phyloP scores from a whole-genome alignment of 495 filamentous ascomycete genomes.

The Zalerion maritima region DNA sequence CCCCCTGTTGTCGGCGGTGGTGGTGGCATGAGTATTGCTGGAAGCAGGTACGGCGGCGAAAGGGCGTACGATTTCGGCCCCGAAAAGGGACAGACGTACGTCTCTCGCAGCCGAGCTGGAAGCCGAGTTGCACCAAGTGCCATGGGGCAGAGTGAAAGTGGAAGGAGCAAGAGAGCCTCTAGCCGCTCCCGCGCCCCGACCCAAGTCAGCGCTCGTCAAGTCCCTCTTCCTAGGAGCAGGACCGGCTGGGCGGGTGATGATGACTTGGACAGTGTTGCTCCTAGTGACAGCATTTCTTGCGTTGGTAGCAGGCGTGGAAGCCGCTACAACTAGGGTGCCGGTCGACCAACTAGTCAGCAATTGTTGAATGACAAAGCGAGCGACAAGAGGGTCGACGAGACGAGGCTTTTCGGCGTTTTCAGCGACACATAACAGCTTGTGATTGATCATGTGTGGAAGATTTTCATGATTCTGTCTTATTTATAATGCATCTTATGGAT shows the following conservation, averaged over 20 bases:
- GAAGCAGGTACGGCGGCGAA: constrained; percentile 8
- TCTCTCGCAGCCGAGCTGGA: constrained; percentile 14
- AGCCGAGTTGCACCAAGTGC: constrained; percentile 18
- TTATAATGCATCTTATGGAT: too few species aligned
- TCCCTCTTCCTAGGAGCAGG: constrained; percentile 36
- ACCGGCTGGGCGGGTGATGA: constrained; percentile 19
- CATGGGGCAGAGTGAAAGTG: too few species aligned
- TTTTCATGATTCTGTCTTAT: too few species aligned
- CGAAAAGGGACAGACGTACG: constrained; percentile 5
- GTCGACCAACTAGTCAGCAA: too few species aligned
- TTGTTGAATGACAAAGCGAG: too few species aligned
- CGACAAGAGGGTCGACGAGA: too few species aligned
- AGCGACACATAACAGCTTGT: too few species aligned
- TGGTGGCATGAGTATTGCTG: constrained; percentile 15
- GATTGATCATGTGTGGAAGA: too few species aligned
- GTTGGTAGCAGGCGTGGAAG: constrained; percentile 32
- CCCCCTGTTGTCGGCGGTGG: constrained; percentile 21
- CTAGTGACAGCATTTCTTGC: constrained; percentile 55
- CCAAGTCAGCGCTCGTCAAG: constrained; percentile 19
- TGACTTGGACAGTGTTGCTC: constrained; percentile 33
- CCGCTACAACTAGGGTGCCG: constrained; percentile 11
- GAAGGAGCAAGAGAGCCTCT: constrained; percentile 9
- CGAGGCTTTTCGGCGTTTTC: too few species aligned
- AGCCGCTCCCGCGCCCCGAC: constrained; percentile 10
- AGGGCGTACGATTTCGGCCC: constrained; percentile 8